Base-by-base conservation (phyloP, 306 rosid genomes). In the Begonia peltatifolia region DNA sequence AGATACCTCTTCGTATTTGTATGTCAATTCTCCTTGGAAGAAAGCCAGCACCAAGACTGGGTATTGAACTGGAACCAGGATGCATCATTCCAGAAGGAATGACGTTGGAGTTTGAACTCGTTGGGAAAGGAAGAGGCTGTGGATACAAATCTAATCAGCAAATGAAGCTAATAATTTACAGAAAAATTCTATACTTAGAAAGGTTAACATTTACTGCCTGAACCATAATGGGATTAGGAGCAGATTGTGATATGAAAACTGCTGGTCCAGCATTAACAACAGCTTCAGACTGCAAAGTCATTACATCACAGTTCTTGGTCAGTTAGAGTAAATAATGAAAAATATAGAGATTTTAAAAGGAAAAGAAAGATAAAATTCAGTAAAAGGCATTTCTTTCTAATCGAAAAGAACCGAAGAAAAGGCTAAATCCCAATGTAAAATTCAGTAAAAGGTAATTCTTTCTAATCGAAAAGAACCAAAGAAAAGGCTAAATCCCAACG, bases 161-260 rank as follows among this genome's bases (percentile, higher is more conserved):
- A 58, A 49, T 56, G 64, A 16, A 58, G 18, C 57, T 53, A 44
- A 52, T 17, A 60, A 63, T 67, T 56, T 64, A 17, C 11, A 8
- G 57, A 53, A 41, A 58, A 57, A 14, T 16, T 48, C 15, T 23
- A 30, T 16, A 43, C 16, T 30, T n/a, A 51, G 56, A 41, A 41
- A 60, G 50, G 50, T 42, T 12, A 14, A 50, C 30, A 41, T 10
- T 49, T 46, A 65, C 52, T 59, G 74, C 94, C 99, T 86, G 96
- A 81, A 92, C 99, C 99, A 86, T 83, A 63, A 92, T 86, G 50
- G 87, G 94, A 69, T 87, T 92, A 64, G 99, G 99, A 68, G 88
- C 83, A 53, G 82, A 57, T 52, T 84, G 86, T 47, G 96, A 86
- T 79, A 92, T 77, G 74, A 79, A 92, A 71, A 87, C 94, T 58